Evolutionary conservation across 2,329 filamentous ascomycete species (phyloP).

Genomic region (Neofusicoccum kwambonambiense): DNA sequence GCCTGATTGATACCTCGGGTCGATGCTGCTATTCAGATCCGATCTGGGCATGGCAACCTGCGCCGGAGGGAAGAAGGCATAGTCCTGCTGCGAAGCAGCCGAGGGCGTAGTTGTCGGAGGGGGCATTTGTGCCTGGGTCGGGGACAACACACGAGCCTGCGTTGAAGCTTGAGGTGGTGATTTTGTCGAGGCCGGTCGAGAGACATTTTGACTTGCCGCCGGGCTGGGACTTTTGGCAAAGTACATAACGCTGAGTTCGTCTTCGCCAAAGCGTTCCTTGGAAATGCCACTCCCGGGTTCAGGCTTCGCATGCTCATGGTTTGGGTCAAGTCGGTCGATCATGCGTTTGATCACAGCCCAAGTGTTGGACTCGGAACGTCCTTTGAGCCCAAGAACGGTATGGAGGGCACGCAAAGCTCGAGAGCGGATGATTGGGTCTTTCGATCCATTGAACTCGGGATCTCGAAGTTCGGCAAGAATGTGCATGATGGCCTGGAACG

Average conservation of each 20-base stretch:
- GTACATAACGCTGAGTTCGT: constrained; percentile 11
- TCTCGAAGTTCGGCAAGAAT: constrained; percentile 40
- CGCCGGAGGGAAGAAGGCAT: neutral
- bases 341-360: constrained; percentile 38
- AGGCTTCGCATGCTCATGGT: constrained; percentile 23
- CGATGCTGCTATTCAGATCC: constrained; percentile 4
- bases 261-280: constrained; percentile 6
- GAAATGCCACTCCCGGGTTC: neutral
- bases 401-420: constrained; percentile 33
- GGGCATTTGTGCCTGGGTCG: neutral
- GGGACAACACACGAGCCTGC: neutral
- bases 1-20: constrained; percentile 9
- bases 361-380: constrained; percentile 32
- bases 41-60: neutral
- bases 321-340: constrained; percentile 36
- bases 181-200: neutral
- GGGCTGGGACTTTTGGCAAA: constrained; percentile 14
- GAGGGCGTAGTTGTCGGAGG: neutral
- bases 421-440: constrained; percentile 19
- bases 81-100: neutral
- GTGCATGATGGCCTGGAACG: constrained; percentile 35
- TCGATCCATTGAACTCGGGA: constrained; percentile 34
- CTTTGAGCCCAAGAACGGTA: constrained; percentile 32
- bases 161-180: neutral
- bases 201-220: neutral